Evolutionary conservation across 2,329 filamentous ascomycete genomes (phyloP).

Genomic region (Neonectria neomacrospora): DNA sequence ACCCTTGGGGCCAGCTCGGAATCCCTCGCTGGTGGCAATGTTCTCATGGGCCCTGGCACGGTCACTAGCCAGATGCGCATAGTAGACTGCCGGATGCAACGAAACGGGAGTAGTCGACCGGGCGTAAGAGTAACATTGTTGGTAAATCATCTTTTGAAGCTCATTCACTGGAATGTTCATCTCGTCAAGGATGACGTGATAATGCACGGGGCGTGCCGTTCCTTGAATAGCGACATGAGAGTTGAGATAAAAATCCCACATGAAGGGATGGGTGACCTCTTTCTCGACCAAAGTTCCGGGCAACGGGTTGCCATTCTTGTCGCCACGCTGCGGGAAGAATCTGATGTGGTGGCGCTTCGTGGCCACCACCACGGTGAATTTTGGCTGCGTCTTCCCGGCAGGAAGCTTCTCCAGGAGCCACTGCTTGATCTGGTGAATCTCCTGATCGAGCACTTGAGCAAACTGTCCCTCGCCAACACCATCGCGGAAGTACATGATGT

Average conservation of each 20-base stretch:
- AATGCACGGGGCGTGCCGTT: conserved; percentile 91
- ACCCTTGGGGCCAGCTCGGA: conserved; percentile 57
- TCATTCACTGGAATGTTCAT: conserved; percentile 72
- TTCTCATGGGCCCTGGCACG: conserved; percentile 82
- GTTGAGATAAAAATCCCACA: conserved; percentile 84
- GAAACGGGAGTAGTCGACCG: conserved; percentile 94
- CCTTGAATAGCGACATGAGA: conserved; percentile 85
- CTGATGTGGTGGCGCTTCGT: conserved; percentile 96
- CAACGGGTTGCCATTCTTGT: conserved; percentile 82
- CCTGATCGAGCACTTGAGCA: conserved; percentile 79
- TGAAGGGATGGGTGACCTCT: conserved; percentile 90
- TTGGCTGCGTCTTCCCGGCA: conserved; percentile 56
- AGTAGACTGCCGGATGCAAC: conserved; percentile 90
- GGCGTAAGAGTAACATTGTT: conserved; percentile 93
- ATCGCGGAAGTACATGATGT: conserved; percentile 92
- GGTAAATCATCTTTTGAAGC: conserved; percentile 89
- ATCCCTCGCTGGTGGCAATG: conserved; percentile 56
- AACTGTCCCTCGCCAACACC: conserved; percentile 93
- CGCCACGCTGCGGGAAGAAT: conserved; percentile 80
- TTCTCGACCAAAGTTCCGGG: conserved; percentile 89
- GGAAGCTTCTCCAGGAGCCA: conserved; percentile 58
- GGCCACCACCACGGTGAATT: conserved; percentile 87
- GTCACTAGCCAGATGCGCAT: conserved; percentile 88
- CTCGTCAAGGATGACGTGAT: conserved; percentile 90
- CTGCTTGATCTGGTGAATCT: conserved; percentile 77